A percentile compares a stretch with the other conserved stretches of the same genome.
phyloP scores from a whole-genome alignment of 2,329 filamentous ascomycete species.

The Plectosphaerella plurivora region DNA sequence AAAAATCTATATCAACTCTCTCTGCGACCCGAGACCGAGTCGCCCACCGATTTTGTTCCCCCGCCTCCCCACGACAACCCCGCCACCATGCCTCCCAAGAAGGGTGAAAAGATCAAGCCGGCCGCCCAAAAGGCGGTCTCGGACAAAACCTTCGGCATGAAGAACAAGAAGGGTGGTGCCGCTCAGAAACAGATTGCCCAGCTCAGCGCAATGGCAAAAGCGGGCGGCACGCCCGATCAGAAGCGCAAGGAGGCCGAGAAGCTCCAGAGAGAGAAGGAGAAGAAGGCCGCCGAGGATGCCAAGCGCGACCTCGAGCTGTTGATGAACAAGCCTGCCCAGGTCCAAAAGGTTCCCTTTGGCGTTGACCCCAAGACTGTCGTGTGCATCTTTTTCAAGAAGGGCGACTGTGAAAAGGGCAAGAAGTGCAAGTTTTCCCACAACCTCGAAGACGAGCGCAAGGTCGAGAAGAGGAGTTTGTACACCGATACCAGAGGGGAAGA shows the following conservation, averaged over 20 bases:
- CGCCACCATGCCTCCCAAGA: constrained; percentile 70
- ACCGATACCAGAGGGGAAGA: constrained; percentile 74
- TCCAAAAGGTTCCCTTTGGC: constrained; percentile 97
- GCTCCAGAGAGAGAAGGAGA: constrained; percentile 72
- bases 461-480: constrained; percentile 88
- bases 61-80: constrained; percentile 11
- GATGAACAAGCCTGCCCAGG: constrained; percentile 85
- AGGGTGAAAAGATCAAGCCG: constrained; percentile 31
- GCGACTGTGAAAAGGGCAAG: constrained; percentile 91
- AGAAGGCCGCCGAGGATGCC: constrained; percentile 82
- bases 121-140: constrained; percentile 64
- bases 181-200: constrained; percentile 90
- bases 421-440: constrained; percentile 99
- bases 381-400: constrained; percentile 96
- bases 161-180: constrained; percentile 95
- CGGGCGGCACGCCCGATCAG: constrained; percentile 77
- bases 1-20: not conserved
- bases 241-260: constrained; percentile 73
- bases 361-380: constrained; percentile 97
- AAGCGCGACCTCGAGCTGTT: constrained; percentile 75
- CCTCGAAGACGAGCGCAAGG: constrained; percentile 81
- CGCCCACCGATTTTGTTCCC: constrained; percentile 4
- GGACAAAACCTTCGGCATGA: constrained; percentile 99
- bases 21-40: not conserved
- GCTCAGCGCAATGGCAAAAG: constrained; percentile 68